Conservation (phyloP, 2,329 filamentous ascomycete species). For the Hypoxylon sp. region DNA sequence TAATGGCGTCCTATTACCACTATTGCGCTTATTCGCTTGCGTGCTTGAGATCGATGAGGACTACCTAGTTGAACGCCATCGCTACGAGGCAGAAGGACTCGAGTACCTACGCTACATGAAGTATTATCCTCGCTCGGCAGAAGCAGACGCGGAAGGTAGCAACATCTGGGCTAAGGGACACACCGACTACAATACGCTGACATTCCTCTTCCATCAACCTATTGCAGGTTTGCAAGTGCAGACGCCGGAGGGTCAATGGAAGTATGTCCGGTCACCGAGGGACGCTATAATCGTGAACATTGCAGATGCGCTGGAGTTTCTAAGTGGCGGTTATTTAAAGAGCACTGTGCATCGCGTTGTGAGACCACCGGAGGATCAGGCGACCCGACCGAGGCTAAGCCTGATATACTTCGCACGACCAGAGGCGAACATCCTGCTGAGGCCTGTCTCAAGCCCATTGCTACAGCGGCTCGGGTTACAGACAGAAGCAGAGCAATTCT, state of each 20-base stretch:
- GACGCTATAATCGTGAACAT: constrained; percentile 64
- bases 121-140: constrained; percentile 45
- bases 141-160: constrained; percentile 36
- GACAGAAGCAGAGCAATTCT: constrained; percentile 42
- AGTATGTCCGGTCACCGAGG: constrained; percentile 49
- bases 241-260: constrained; percentile 58
- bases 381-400: constrained; percentile 40
- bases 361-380: constrained; percentile 45
- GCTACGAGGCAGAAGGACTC: constrained; percentile 48
- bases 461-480: constrained; percentile 39
- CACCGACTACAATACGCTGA: constrained; percentile 57
- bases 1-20: constrained; percentile 34
- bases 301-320: constrained; percentile 61
- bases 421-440: constrained; percentile 46
- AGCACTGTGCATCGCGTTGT: constrained; percentile 49
- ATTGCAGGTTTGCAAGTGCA: constrained; percentile 66
- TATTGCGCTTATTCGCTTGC: constrained; percentile 32
- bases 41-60: constrained; percentile 49
- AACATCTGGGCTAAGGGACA: constrained; percentile 49
- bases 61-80: constrained; percentile 44
- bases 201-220: constrained; percentile 69
- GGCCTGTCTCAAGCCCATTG: constrained; percentile 43
- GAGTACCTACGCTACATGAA: constrained; percentile 51
- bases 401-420: constrained; percentile 49
- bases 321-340: constrained; percentile 54